Evolutionary conservation across 192 early-diverging fungal genomes (phyloP), one percentile per base, ranked within the genome.

Genomic region (Coemansia sp.): DNA sequence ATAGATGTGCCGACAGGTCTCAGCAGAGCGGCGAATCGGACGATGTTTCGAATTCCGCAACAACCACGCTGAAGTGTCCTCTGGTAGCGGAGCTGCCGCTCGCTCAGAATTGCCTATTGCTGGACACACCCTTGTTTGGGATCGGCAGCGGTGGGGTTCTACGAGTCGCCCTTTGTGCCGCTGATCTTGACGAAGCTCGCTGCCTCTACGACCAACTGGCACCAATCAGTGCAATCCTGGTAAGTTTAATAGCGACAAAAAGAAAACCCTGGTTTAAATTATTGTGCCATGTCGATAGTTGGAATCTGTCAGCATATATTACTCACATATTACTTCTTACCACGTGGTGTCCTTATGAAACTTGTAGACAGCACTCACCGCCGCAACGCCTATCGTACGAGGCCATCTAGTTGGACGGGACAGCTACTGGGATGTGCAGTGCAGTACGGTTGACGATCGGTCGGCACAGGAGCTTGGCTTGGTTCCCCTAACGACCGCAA

Each of bases 81-180:
- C 48, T 58, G 40, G n/a, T 58, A 35, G 57, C 63, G 7, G 75
- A 77, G 9, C 59, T 65, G 37, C 69, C 73, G 4, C 60, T 73
- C 25, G 64, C 57, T 46, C 61, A 64, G 51, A 81, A 94, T 70
- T 92, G 95, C 68, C 86, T 99, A 51, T 91, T 96, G 73, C 87
- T 99, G 87, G 97, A 98, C 69, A 87, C 91, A 45, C 97, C 97
- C 90, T 88, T 91, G 53, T 98, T 97, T 86, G 95, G 97, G 25
- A 97, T 98, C 87, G 95, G 95, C 49, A 95, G 92, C 72, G 94
- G 89, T 61, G 97, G 97, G 71, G 70, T 76, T 20, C 79, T 99
- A 51, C 94, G 97, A 60, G 90, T 98, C 63, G 97, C 97, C 13
- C 91, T 99, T 66, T 96, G 97, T 76, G 95, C 95, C 10, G 92